phyloP scores from a whole-genome alignment of 805 yeast species.

The Candida krabiensis region DNA sequence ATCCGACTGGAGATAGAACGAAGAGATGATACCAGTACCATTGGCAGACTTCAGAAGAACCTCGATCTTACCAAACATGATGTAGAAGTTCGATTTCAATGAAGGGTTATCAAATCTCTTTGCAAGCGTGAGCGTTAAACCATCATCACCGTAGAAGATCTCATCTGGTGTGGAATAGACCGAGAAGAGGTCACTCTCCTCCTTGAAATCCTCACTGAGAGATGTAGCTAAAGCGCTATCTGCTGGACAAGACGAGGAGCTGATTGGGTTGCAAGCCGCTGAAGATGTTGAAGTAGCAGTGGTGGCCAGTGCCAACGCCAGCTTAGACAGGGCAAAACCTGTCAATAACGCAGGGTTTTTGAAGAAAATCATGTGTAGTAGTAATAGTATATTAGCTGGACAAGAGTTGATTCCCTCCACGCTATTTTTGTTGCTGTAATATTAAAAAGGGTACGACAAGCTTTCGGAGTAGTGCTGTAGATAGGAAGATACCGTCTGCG shows the following conservation, averaged over 20 bases:
- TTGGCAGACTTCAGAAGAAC: slow-evolving; percentile 68
- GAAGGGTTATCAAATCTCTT: slow-evolving; percentile 77
- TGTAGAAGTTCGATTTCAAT: slow-evolving; percentile 71
- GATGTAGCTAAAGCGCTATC: slow-evolving; percentile 65
- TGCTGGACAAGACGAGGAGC: slow-evolving; percentile 29
- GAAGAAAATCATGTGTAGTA: slow-evolving; percentile 3
- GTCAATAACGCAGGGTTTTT: slow-evolving; percentile 2
- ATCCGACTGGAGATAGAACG: slow-evolving; percentile 78
- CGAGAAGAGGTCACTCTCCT: slow-evolving; percentile 44
- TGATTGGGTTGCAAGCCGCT: slow-evolving; percentile 34
- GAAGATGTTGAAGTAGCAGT: slow-evolving; percentile 16
- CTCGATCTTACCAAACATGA: slow-evolving; percentile 87
- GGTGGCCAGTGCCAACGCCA: slow-evolving; percentile 6
- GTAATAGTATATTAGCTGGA: no score
- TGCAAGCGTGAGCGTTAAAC: slow-evolving; percentile 60
- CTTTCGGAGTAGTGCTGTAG: no score
- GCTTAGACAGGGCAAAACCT: slow-evolving; percentile 6
- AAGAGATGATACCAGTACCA: slow-evolving; percentile 79
- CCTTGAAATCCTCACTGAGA: slow-evolving; percentile 50
- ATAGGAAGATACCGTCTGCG: no score
- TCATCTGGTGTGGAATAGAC: slow-evolving; percentile 43
- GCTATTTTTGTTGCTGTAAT: no score
- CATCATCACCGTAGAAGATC: slow-evolving; percentile 50
- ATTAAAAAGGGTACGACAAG: no score
- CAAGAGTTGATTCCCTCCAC: no score